Evolutionary conservation across 176 grass and related monocot genomes (phyloP).

Genomic region (Guadua angustifolia): DNA sequence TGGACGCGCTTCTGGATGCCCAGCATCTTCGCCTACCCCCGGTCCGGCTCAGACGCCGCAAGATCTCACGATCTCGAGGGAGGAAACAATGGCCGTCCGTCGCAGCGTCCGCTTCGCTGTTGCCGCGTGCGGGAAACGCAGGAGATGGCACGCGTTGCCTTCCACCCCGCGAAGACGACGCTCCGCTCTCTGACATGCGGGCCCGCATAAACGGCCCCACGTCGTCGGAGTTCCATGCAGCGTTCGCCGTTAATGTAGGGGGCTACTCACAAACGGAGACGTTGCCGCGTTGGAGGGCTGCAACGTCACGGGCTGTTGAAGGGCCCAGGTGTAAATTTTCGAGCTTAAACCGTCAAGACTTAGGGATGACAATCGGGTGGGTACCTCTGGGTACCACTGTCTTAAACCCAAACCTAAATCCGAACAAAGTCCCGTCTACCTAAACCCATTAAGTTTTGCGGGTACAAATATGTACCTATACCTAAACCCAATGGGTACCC

Average conservation of each 20-base stretch:
- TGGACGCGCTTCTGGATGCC: constrained; percentile 82
- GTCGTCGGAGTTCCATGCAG: background rate
- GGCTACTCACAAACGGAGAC: too few relatives aligned
- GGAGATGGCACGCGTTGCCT: constrained; percentile 9
- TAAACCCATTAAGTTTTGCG: too few relatives aligned
- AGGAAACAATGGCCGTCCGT: background rate
- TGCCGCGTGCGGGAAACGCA: constrained; percentile 34
- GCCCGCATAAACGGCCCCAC: too few relatives aligned
- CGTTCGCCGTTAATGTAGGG: background rate
- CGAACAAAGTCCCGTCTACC: too few relatives aligned
- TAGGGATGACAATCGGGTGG: too few relatives aligned
- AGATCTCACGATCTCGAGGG: background rate
- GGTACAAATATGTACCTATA: too few relatives aligned
- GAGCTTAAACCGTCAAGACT: background rate
- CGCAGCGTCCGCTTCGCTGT: background rate
- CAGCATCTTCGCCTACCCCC: constrained; percentile 57
- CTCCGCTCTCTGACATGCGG: background rate
- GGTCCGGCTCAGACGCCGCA: constrained; percentile 12
- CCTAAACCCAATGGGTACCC: too few relatives aligned
- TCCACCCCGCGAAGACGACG: background rate
- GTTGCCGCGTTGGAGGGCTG: background rate
- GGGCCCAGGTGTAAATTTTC: background rate
- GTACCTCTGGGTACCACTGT: too few relatives aligned
- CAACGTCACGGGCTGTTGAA: background rate
- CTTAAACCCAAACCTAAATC: too few relatives aligned